These are phyloP conservation scores for Pichia manshurica DNA, from an alignment of 805 yeast species.

Conservation along the genomic window DNA sequence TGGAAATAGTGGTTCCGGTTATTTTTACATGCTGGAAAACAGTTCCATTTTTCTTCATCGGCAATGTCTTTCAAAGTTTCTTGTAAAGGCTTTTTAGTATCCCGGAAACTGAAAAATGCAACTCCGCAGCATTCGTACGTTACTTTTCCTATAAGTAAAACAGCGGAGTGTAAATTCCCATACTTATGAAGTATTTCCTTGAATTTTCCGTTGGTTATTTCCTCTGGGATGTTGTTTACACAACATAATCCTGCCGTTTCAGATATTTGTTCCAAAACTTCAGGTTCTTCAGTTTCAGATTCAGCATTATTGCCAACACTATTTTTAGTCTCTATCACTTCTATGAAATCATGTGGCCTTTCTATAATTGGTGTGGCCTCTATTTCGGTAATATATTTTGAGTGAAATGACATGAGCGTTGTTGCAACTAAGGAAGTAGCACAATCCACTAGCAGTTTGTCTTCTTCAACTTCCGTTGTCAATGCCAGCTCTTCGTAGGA, in stretches of 20 bases:
- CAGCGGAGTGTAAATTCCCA: conserved; percentile 36
- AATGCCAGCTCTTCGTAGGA: conserved; percentile 27
- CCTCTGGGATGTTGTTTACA: conserved; percentile 39
- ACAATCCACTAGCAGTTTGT: conserved; percentile 47
- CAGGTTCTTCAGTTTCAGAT: conserved; percentile 12
- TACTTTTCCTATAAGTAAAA: conserved; percentile 41
- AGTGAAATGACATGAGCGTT: conserved; percentile 39
- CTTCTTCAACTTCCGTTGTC: conserved; percentile 25
- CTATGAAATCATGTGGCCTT: conserved; percentile 44
- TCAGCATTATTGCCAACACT: conserved; percentile 45
- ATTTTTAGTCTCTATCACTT: conserved; percentile 25
- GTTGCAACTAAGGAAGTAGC: conserved; percentile 51
- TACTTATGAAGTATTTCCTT: conserved; percentile 36
- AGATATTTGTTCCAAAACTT: conserved; percentile 35
- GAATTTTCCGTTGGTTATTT: conserved; percentile 39
- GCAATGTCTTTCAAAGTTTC: conserved; percentile 31
- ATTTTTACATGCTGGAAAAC: conserved; percentile 37
- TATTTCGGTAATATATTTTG: conserved; percentile 28
- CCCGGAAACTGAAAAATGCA: conserved; percentile 46
- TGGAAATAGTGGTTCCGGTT: conserved; percentile 21
- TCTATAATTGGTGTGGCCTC: conserved; percentile 29
- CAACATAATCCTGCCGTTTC: conserved; percentile 23
- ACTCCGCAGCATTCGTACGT: conserved; percentile 50
- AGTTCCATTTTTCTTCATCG: conserved; percentile 30
- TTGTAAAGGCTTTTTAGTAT: conserved; percentile 13